Conservation (phyloP, 805 yeast genomes). For the Saturnispora serradocipensis region DNA sequence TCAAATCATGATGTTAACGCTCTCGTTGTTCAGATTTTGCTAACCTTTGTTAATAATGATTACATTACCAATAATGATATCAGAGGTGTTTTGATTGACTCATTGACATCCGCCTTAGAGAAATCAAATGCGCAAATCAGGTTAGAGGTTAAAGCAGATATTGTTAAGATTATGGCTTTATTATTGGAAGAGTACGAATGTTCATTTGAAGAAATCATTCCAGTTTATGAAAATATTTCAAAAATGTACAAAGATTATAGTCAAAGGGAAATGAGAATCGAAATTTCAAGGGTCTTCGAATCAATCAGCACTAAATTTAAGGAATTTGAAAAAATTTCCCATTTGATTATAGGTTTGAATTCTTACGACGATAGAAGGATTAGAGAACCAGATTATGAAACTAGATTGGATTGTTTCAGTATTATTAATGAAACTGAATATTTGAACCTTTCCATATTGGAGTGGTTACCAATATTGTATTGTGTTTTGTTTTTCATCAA, state of each 20-base stretch:
- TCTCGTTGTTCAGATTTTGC: slow-evolving; percentile 42
- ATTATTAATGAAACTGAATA: slow-evolving; percentile 50
- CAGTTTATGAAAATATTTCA: slow-evolving; percentile 22
- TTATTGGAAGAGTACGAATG: slow-evolving; percentile 48
- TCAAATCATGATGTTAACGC: slow-evolving; percentile 39
- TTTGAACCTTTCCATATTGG: slow-evolving; percentile 34
- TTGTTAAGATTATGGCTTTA: slow-evolving; percentile 47
- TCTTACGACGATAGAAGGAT: slow-evolving; percentile 53
- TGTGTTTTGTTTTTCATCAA: slow-evolving; percentile 61
- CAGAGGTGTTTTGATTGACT: slow-evolving; percentile 41
- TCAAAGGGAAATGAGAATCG: slow-evolving; percentile 53
- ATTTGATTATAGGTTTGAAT: slow-evolving; percentile 56
- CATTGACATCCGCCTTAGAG: slow-evolving; percentile 53
- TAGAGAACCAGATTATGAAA: slow-evolving; percentile 72
- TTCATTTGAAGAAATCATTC: slow-evolving; percentile 38
- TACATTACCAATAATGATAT: slow-evolving; percentile 48
- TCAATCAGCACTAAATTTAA: slow-evolving; percentile 47
- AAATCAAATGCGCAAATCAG: slow-evolving; percentile 46
- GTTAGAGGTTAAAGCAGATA: slow-evolving; percentile 42
- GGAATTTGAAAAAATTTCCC: slow-evolving; percentile 37
- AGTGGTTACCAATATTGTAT: slow-evolving; percentile 77
- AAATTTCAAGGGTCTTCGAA: slow-evolving; percentile 49
- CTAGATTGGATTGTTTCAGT: slow-evolving; percentile 60
- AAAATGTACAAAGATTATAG: slow-evolving; percentile 47
- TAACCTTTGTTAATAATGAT: slow-evolving; percentile 46